These are phyloP conservation scores for Rubus idaeus DNA, from an alignment of 306 rosid species.

Conservation along the genomic window DNA sequence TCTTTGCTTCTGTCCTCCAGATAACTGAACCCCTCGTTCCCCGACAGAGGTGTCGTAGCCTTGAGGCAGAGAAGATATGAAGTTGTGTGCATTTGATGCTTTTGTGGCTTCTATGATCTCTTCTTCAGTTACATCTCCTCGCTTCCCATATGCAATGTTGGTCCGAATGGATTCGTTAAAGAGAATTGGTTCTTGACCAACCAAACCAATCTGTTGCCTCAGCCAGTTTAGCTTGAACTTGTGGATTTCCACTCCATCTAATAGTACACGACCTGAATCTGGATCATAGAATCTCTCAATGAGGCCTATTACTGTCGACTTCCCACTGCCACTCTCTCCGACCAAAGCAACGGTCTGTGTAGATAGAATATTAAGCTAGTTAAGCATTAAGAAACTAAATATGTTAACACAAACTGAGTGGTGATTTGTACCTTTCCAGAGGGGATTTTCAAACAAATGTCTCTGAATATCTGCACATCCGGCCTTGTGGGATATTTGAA, in stretches of 20 bases:
- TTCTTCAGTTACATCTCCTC: constrained; percentile 52
- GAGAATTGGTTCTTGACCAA: constrained; percentile 86
- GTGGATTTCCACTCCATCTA: constrained; percentile 60
- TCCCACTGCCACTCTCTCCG: constrained; percentile 94
- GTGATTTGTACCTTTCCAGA: constrained; percentile 62
- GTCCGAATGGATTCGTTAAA: constrained; percentile 73
- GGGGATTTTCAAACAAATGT: constrained; percentile 58
- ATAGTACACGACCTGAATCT: constrained; percentile 47
- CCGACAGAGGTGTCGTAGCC: constrained; percentile 78
- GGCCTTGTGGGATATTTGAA: constrained; percentile 79
- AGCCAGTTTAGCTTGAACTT: constrained; percentile 64
- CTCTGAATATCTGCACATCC: constrained; percentile 64
- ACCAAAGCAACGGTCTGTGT: constrained; percentile 80
- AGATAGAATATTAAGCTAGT: not conserved
- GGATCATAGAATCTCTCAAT: constrained; percentile 83
- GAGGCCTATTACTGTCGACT: constrained; percentile 75
- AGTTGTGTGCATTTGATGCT: constrained; percentile 70
- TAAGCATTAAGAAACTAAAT: not conserved
- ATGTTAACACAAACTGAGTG: not conserved
- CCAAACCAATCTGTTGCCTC: constrained; percentile 87
- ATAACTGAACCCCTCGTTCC: constrained; percentile 80
- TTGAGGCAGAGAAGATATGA: constrained; percentile 62
- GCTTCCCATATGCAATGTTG: constrained; percentile 81
- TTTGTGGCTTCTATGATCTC: constrained; percentile 71
- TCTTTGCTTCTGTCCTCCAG: constrained; percentile 93